Conservation (phyloP, 495 filamentous ascomycete genomes). For the Massariosphaeria phaeospora region DNA sequence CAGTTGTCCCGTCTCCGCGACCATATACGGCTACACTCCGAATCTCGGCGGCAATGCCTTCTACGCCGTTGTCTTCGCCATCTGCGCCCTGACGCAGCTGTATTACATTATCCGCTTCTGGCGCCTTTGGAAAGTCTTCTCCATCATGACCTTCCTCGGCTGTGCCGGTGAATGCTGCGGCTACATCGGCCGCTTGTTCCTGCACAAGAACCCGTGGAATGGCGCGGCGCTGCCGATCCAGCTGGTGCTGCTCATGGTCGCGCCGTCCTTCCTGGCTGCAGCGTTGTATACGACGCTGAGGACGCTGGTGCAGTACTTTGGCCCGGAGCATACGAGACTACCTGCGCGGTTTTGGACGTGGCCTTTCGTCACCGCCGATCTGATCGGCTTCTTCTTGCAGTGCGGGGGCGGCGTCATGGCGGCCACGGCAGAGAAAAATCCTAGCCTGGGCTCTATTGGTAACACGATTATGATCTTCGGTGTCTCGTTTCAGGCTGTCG, state of each 20-base stretch:
- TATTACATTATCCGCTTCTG: neutral
- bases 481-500: constrained; percentile 37
- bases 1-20: constrained; percentile 2
- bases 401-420: constrained; percentile 45
- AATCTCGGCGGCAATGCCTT: constrained; percentile 7
- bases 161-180: constrained; percentile 43
- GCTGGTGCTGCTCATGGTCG: constrained; percentile 49
- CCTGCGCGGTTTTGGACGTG: constrained; percentile 47
- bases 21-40: constrained; percentile 17
- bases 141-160: constrained; percentile 22
- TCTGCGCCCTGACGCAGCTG: neutral
- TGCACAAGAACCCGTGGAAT: constrained; percentile 41
- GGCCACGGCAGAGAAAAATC: constrained; percentile 8
- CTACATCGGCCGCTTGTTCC: constrained; percentile 43
- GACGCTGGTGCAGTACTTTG: constrained; percentile 42
- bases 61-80: constrained; percentile 3
- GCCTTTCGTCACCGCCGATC: constrained; percentile 50
- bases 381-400: constrained; percentile 48
- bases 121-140: neutral
- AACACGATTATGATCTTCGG: constrained; percentile 34
- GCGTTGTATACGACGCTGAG: constrained; percentile 53
- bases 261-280: constrained; percentile 52
- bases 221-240: constrained; percentile 24
- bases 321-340: constrained; percentile 46
- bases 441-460: constrained; percentile 16